Evolutionary conservation across 306 rosid species (phyloP).

Genomic region (Vigna hirtella): DNA sequence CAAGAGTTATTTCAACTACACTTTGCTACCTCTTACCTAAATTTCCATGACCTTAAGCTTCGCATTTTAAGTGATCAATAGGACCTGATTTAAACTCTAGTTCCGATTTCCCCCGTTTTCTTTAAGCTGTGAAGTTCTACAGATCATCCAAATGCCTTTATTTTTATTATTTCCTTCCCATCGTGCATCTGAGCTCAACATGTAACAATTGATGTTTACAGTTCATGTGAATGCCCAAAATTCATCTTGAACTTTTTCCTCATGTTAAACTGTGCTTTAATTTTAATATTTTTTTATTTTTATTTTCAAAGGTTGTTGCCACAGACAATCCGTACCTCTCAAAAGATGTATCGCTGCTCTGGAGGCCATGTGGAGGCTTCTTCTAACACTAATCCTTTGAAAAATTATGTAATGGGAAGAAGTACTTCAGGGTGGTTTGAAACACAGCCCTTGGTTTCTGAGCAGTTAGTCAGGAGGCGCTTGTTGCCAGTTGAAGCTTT

Average conservation of each 20-base stretch:
- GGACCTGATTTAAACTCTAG: too few species aligned
- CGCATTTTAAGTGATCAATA: too few species aligned
- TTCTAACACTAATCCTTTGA: conserved; percentile 46
- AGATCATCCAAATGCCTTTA: too few species aligned
- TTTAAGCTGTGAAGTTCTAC: too few species aligned
- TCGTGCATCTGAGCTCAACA: too few species aligned
- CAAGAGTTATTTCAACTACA: too few species aligned
- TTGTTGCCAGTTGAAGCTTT: conserved; percentile 67
- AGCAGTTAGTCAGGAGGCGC: conserved; percentile 58
- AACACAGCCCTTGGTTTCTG: conserved; percentile 58
- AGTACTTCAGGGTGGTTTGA: conserved; percentile 58
- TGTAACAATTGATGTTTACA: too few species aligned
- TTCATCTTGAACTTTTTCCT: conserved; percentile 20
- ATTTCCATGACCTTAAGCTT: too few species aligned
- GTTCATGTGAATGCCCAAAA: conserved; percentile 2
- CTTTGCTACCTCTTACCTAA: too few species aligned
- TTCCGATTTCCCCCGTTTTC: too few species aligned
- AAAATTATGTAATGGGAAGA: conserved; percentile 50
- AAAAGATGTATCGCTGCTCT: conserved; percentile 56
- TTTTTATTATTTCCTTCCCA: too few species aligned
- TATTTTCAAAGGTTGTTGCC: conserved; percentile 58
- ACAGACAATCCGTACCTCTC: conserved; percentile 59
- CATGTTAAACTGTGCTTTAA: not conserved
- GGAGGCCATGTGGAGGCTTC: conserved; percentile 57
- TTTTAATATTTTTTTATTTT: conserved; percentile 31